A percentile compares a stretch with the other conserved stretches of the same genome.
These are phyloP conservation scores for Aspergillus ochraceus DNA, from an alignment of 2,329 filamentous ascomycete species.

Conservation along the genomic window DNA sequence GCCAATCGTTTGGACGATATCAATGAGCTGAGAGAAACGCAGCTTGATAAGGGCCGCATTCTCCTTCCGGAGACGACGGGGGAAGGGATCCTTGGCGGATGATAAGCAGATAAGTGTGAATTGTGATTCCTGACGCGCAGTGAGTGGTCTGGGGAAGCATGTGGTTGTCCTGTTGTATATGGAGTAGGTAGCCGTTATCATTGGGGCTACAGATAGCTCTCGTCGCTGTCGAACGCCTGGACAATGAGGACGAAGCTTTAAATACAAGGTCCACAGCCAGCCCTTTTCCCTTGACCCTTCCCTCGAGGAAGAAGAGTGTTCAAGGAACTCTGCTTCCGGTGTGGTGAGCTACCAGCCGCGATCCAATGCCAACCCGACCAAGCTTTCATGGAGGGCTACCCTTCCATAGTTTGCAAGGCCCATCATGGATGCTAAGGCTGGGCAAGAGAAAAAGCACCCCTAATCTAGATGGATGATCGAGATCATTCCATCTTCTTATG, in stretches of 20 bases:
- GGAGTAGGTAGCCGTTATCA: no score
- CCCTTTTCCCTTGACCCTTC: not conserved
- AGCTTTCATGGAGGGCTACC: not conserved
- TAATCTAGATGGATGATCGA: not conserved
- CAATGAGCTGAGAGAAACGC: conserved; percentile 20
- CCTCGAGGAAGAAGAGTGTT: not conserved
- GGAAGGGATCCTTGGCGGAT: not conserved
- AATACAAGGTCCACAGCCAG: not conserved
- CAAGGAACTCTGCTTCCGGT: not conserved
- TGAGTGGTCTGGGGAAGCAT: not conserved
- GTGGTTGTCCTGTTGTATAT: not conserved
- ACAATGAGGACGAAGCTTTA: not conserved
- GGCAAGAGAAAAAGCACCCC: not conserved
- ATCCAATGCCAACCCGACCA: not conserved
- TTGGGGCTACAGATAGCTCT: no score
- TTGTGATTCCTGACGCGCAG: no score
- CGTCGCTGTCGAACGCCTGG: no score
- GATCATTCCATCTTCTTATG: not conserved
- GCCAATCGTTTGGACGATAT: conserved; percentile 16
- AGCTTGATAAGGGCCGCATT: conserved; percentile 8
- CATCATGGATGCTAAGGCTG: not conserved
- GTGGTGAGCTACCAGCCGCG: not conserved
- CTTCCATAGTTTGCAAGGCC: not conserved
- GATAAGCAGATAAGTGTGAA: no score
- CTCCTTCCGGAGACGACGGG: not conserved